phyloP scores from a whole-genome alignment of 2,329 filamentous ascomycete genomes.

The Stagonosporopsis cucurbitacearum region DNA sequence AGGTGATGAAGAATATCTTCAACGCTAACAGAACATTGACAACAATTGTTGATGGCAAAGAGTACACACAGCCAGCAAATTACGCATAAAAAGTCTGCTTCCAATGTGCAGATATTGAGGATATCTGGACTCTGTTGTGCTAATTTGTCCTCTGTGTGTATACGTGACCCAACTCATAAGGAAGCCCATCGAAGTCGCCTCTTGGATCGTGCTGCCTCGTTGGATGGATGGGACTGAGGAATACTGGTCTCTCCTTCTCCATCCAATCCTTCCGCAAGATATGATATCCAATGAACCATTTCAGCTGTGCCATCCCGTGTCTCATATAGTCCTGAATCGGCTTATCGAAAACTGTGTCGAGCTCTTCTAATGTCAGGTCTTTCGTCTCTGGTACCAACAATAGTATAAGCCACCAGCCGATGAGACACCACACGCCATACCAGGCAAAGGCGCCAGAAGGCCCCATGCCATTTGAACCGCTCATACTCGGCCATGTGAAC shows the following conservation, averaged over 20 bases:
- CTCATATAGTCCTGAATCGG: constrained; percentile 48
- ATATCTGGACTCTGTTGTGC: not conserved
- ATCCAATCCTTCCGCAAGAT: constrained; percentile 15
- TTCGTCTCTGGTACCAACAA: constrained; percentile 61
- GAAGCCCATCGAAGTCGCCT: not conserved
- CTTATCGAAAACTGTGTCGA: constrained; percentile 56
- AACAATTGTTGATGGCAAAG: constrained; percentile 47
- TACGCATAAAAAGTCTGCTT: constrained; percentile 35
- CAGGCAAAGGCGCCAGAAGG: constrained; percentile 60
- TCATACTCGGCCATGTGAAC: constrained; percentile 57
- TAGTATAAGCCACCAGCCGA: constrained; percentile 59
- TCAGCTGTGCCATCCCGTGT: constrained; percentile 38
- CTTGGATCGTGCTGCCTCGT: not conserved
- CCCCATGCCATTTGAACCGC: constrained; percentile 50
- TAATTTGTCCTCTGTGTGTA: not conserved
- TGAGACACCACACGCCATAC: constrained; percentile 61
- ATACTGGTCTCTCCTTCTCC: not conserved
- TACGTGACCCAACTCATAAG: not conserved
- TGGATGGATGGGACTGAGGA: not conserved
- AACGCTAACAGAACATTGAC: constrained; percentile 52
- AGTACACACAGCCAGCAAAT: constrained; percentile 51
- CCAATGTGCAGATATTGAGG: too few species aligned
- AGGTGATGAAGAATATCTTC: constrained; percentile 51
- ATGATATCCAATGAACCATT: constrained; percentile 44
- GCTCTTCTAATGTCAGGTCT: constrained; percentile 39